phyloP scores from a whole-genome alignment of 306 rosid genomes.

The Cucurbita argyrosperma region DNA sequence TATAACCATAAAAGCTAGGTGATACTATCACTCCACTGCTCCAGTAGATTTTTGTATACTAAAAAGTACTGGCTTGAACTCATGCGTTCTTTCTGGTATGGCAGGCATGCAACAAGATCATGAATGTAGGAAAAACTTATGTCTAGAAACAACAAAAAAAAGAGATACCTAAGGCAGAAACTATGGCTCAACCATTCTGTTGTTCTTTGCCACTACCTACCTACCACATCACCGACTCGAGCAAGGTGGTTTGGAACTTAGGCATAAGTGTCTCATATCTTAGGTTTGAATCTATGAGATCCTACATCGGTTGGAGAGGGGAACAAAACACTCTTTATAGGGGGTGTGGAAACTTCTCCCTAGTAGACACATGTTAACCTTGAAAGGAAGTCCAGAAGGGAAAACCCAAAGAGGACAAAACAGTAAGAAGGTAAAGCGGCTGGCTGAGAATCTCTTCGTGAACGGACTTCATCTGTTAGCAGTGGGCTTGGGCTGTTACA shows the following conservation, averaged over 20 bases:
- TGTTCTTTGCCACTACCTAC: neutral
- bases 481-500: too few relatives aligned
- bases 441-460: too few relatives aligned
- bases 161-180: neutral
- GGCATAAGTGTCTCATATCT: neutral
- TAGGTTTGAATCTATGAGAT: neutral
- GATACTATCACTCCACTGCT: neutral
- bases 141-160: neutral
- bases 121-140: neutral
- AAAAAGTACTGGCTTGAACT: neutral
- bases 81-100: neutral
- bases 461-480: too few relatives aligned
- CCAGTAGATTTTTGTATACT: neutral
- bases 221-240: neutral
- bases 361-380: too few relatives aligned
- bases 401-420: too few relatives aligned
- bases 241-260: neutral
- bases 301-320: too few relatives aligned
- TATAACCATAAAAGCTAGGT: neutral
- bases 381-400: too few relatives aligned
- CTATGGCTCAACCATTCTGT: neutral
- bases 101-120: neutral
- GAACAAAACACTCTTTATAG: too few relatives aligned
- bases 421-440: too few relatives aligned
- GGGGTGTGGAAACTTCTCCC: too few relatives aligned